A percentile compares a stretch with the other conserved stretches of the same genome.
phyloP scores from a whole-genome alignment of 1,139 yeast species.

The Geotrichum citri-aurantii region DNA sequence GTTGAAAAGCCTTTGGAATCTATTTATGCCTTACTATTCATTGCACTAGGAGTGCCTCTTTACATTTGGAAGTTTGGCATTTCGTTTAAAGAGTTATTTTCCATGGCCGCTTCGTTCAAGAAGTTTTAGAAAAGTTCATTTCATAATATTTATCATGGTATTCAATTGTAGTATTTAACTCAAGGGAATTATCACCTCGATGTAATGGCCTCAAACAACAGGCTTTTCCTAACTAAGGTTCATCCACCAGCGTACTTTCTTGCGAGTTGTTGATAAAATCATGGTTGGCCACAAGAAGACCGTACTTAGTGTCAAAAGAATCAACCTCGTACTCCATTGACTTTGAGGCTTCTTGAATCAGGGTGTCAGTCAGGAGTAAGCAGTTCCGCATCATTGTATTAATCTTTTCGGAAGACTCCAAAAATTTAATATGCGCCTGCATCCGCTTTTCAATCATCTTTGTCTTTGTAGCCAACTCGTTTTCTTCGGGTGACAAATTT shows the following conservation, averaged over 20 bases:
- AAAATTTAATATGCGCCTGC: conserved; percentile 24
- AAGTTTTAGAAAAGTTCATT: not conserved
- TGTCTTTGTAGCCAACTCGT: conserved; percentile 19
- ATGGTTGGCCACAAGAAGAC: conserved; percentile 14
- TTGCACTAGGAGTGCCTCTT: conserved; percentile 34
- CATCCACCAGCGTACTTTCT: not conserved
- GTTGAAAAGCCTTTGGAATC: conserved; percentile 36
- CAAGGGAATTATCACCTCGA: not conserved
- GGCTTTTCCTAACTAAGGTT: not conserved
- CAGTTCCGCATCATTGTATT: conserved; percentile 24
- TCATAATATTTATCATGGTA: not conserved
- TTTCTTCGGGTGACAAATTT: conserved; percentile 7
- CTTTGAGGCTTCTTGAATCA: conserved; percentile 23
- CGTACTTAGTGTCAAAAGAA: conserved; percentile 22
- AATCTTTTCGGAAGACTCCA: conserved; percentile 25
- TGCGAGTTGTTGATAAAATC: conserved; percentile 11
- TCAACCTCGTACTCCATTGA: conserved; percentile 24
- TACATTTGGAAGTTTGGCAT: conserved; percentile 29
- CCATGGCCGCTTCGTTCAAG: not conserved
- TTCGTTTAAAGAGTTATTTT: conserved; percentile 8
- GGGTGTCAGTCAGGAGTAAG: conserved; percentile 22
- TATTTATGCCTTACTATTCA: conserved; percentile 30
- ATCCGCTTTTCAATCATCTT: conserved; percentile 22
- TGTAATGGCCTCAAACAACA: not conserved
- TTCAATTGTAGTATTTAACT: not conserved